phyloP scores from a whole-genome alignment of 2,329 filamentous ascomycete genomes.

The Nannizziopsis barbatae region DNA sequence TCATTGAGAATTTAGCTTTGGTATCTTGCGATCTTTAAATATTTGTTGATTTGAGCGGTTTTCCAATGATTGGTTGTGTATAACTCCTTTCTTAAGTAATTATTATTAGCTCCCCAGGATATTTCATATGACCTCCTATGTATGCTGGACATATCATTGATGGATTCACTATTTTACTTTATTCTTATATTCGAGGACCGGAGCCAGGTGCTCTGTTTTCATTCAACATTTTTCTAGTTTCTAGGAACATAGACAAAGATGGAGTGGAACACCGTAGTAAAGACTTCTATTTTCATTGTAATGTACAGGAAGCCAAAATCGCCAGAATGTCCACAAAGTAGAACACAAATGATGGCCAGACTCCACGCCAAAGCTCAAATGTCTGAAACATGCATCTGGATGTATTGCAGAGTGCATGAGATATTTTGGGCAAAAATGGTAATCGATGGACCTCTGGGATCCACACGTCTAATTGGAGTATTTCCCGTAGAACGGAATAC shows the following conservation, averaged over 20 bases:
- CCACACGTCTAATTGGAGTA: conserved; percentile 39
- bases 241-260: no score
- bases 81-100: no score
- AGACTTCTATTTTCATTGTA: neutral
- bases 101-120: no score
- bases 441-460: neutral
- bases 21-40: no score
- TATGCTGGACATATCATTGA: neutral
- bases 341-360: neutral
- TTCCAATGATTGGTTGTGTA: neutral
- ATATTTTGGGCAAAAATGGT: no score
- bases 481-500: conserved; percentile 74
- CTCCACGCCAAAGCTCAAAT: neutral
- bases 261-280: neutral
- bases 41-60: neutral
- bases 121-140: no score
- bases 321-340: neutral
- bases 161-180: neutral
- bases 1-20: no score
- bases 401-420: no score
- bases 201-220: no score
- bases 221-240: no score
- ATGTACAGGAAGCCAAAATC: neutral
- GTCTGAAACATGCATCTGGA: no score
- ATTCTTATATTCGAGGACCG: neutral